Base-by-base conservation (phyloP, 2,329 filamentous ascomycete genomes). In the Neoscytalidium dimidiatum region DNA sequence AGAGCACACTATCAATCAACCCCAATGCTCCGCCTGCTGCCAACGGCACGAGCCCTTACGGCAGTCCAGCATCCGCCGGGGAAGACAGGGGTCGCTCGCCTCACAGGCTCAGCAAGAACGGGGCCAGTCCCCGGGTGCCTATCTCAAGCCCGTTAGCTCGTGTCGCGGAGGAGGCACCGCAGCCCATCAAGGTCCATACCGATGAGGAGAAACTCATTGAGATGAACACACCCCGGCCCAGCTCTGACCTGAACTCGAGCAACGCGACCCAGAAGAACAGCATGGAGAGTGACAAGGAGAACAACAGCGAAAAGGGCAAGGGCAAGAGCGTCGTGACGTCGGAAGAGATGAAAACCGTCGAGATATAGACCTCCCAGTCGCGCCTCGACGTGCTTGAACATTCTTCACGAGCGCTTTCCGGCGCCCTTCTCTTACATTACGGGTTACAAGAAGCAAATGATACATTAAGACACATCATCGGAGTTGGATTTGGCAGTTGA, bases 131-230 rank as follows among this genome's bases (percentile, higher is more conserved):
- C 1, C 84, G 86, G 13, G 87, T 85, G 67, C 86, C 87, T 69
- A 89, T 92, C 71, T 84, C 88, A 14, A 92, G 89, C 69, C 90
- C 91, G 17, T 80, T 94, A 65, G 89, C 90, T 57, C 84, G 89
- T 68, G 91, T 94, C 14, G 86, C 89, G 0, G 92, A 94, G 77
- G 92, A 94, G 64, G 71, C 75, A 13, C 74, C 79, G 4, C 70
- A 72, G 64, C 74, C 77, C 3, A 75, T 80, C 51, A 76, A 72
- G 49, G 71, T 80, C 5, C 75, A 72, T 62, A 76, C 72, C 46
- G 73, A 78, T 28, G 64, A 75, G 19, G 78, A 80, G 66, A 81
- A 80, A 68, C 71, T 82, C 38, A 79, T 82, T 56, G 77, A 78
- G 1, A 73, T 79, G 21, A 76, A 79, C 64, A 78, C 78, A 8